These are phyloP conservation scores for Cladosporium sp. DNA, from an alignment of 2,329 filamentous ascomycete genomes.

Conservation along the genomic window DNA sequence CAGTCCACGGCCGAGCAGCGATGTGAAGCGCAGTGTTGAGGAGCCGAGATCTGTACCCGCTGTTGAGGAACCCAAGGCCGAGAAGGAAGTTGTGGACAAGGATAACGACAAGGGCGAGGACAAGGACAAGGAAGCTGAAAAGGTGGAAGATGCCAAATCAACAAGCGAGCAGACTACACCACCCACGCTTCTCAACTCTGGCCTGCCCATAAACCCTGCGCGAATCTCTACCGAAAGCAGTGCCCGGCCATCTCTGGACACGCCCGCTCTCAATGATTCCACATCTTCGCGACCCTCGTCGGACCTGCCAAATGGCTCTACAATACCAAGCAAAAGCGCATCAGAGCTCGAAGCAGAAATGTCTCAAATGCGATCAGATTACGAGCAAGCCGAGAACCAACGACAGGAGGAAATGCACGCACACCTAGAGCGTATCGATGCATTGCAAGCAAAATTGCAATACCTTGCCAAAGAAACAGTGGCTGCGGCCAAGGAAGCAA, in stretches of 20 bases:
- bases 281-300: constrained; percentile 29
- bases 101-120: constrained; percentile 15
- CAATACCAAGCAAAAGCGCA: constrained; percentile 20
- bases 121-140: neutral
- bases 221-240: constrained; percentile 32
- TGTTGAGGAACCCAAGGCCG: constrained; percentile 22
- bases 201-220: constrained; percentile 38
- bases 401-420: constrained; percentile 80
- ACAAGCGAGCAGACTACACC: neutral
- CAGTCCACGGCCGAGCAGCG: constrained; percentile 47
- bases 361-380: constrained; percentile 50
- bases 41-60: constrained; percentile 25
- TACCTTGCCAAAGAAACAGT: constrained; percentile 81
- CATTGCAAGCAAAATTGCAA: constrained; percentile 84
- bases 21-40: constrained; percentile 36
- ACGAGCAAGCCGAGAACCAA: constrained; percentile 55
- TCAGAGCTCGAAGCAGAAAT: constrained; percentile 48
- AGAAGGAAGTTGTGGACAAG: neutral
- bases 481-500: constrained; percentile 70
- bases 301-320: constrained; percentile 26
- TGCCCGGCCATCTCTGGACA: constrained; percentile 28
- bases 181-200: constrained; percentile 32
- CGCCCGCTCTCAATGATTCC: constrained; percentile 24
- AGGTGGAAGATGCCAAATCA: neutral
- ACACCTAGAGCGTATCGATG: constrained; percentile 87